Evolutionary conservation across 129 eudicot genomes (phyloP).

Genomic region (Tagetes patula): DNA sequence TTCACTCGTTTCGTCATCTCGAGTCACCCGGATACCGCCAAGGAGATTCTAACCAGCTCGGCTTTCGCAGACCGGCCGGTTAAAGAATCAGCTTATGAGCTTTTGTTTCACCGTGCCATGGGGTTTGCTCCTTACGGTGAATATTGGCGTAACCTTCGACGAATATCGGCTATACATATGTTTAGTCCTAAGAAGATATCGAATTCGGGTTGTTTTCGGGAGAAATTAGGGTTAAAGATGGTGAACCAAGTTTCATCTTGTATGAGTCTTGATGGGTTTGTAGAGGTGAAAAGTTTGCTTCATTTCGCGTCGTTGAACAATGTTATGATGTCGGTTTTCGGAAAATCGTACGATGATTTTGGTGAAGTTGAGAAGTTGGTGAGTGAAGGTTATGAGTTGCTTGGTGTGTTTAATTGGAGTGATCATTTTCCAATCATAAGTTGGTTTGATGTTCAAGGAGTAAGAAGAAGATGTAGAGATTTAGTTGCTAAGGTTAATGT

Average conservation of each 20-base stretch:
- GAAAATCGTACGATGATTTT: constrained; percentile 40
- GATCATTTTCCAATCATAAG: constrained; percentile 75
- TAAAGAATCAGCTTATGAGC: constrained; percentile 82
- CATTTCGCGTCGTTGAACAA: constrained; percentile 81
- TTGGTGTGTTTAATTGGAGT: constrained; percentile 79
- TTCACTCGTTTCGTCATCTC: constrained; percentile 69
- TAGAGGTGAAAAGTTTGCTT: constrained; percentile 59
- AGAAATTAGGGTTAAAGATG: constrained; percentile 55
- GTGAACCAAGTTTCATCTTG: constrained; percentile 31
- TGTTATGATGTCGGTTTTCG: constrained; percentile 88
- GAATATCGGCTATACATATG: constrained; percentile 66
- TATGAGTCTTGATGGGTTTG: constrained; percentile 49
- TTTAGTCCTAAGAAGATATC: constrained; percentile 62
- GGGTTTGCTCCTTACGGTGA: constrained; percentile 94
- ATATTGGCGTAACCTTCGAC: constrained; percentile 79
- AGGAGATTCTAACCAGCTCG: constrained; percentile 59
- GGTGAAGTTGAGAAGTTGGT: constrained; percentile 54
- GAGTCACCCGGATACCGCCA: constrained; percentile 70
- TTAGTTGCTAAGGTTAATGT: constrained; percentile 57
- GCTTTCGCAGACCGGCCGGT: constrained; percentile 86
- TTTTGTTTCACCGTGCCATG: constrained; percentile 81
- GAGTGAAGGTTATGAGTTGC: constrained; percentile 88
- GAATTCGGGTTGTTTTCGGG: constrained; percentile 43
- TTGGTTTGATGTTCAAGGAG: constrained; percentile 84
- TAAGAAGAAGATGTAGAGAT: constrained; percentile 56